Evolutionary conservation across 2,329 filamentous ascomycete species (phyloP).

Genomic region (Curvularia eragrostidis): DNA sequence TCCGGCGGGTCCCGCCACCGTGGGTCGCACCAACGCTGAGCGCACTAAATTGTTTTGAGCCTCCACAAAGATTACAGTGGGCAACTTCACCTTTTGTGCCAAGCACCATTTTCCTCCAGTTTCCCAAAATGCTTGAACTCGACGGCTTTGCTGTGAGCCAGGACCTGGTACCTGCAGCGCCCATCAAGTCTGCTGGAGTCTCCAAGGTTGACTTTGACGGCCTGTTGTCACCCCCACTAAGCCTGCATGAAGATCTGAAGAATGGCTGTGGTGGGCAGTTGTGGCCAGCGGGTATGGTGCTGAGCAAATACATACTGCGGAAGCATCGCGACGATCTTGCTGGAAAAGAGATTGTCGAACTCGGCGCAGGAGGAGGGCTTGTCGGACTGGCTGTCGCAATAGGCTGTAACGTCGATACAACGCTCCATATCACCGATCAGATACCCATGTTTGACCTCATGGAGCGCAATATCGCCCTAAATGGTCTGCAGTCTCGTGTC

Average conservation of each 20-base stretch:
- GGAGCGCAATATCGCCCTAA: slow-evolving; percentile 84
- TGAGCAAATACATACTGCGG: slow-evolving; percentile 84
- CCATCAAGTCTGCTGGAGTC: slow-evolving; percentile 60
- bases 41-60: slow-evolving; percentile 12
- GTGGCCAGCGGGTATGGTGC: slow-evolving; percentile 91
- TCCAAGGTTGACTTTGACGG: slow-evolving; percentile 71
- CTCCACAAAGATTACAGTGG: slow-evolving; percentile 8
- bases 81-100: slow-evolving; percentile 1
- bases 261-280: slow-evolving; percentile 91
- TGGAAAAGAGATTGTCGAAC: slow-evolving; percentile 80
- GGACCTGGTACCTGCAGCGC: slow-evolving; percentile 62
- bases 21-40: slow-evolving; percentile 2
- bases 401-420: slow-evolving; percentile 60
- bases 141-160: slow-evolving; percentile 56
- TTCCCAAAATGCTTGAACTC: slow-evolving; percentile 20
- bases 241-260: slow-evolving; percentile 82
- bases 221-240: slow-evolving; percentile 71
- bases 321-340: slow-evolving; percentile 69
- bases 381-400: slow-evolving; percentile 71
- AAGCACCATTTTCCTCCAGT: not conserved
- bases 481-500: slow-evolving; percentile 69
- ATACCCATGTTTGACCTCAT: slow-evolving; percentile 84
- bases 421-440: slow-evolving; percentile 87
- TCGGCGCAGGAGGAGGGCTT: slow-evolving; percentile 90
- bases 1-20: slow-evolving; percentile 2